Base-by-base conservation (phyloP, 2,329 filamentous ascomycete genomes). In the Aspergillus viridinutans region DNA sequence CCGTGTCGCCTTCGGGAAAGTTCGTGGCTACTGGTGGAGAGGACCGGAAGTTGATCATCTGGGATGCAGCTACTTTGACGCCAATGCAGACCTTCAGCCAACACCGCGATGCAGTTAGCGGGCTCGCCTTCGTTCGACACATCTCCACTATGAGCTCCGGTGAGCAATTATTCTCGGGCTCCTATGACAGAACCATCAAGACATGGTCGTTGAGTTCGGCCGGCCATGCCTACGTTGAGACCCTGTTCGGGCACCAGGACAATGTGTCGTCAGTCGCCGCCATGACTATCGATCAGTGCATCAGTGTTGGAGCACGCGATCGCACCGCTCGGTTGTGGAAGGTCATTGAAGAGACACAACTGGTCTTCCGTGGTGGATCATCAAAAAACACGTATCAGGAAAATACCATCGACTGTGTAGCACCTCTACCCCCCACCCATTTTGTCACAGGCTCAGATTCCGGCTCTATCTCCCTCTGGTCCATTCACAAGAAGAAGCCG, bases 371-470 rank as follows among this genome's bases (percentile, higher is more conserved):
- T 50, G 93, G 92, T 57, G 91, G 92, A 60, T 76, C 72, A 49
- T 77, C 72, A 45, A 79, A 72, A 50, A 75, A 78, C 17, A 66
- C 76, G 9, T 85, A 86, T 60, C 78, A 83, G 47, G 86, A 97
- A 73, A 93, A 92, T 55, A 95, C 88, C 69, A 92, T 97, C 75
- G 94, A 99, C 74, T 87, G 92, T 59, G 86, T 97, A 26, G 89
- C 92, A 57, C 91, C 96, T 79, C 84, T 99, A n/a, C 69, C 94
- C 89, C 75, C 92, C 89, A 68, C 88, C 88, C 69, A 88, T 87
- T 99, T 97, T 70, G 87, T 99, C 59, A 99, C 94, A 0, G 94
- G 93, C 23, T 90, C 90, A 57, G 93, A 99, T 76, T 96, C 94
- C 65, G 94, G 94, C 53, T 84, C 88, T 5, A 80, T 99, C 52